Evolutionary conservation across 2,329 filamentous ascomycete species (phyloP), one percentile per base, ranked within the genome.

Genomic region (Fusarium domesticum): DNA sequence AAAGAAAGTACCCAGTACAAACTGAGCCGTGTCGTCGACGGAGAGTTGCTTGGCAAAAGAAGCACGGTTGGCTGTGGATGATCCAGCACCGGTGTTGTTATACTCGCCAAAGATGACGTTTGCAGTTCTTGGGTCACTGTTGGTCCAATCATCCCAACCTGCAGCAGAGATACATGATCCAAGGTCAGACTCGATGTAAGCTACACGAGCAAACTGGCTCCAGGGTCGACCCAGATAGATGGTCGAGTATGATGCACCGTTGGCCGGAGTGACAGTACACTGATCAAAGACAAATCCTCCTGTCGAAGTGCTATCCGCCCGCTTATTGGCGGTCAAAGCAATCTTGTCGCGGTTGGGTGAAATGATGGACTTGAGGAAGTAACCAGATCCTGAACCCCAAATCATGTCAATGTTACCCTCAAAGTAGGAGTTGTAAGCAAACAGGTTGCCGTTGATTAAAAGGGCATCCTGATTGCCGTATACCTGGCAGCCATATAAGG

Each of bases 391-490:
- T 18, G 63, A 59, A 8, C 71, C 71, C 54, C 66, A 64, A 6
- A 64, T 73, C 62, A 73, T 71, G 40, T 76, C 73, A 20, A 73
- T 75, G 2, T 70, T 73, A n/a, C 73, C 73, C 41, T 69, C 64
- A 31, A 76, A 69, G 37, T 70, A 60, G 37, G 66, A 70, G 14
- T 61, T 59, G 17, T 67, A 67, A 45, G 75, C 76, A 31, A 77
- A 67, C 48, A 78, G 70, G 37, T 66, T 65, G 4, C 74, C 73
- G 18, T 58, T 66, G 14, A 72, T 71, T n/a, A 76, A 59, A 2
- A 77, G 56, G 3, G 74, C 76, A 51, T 77, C 74, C 50, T 77
- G 73, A 55, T 69, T 77, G 0, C 74, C 74, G 18, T 64, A 66
- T 17, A 76, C 64, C 7, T 65, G 59, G 48, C 70, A 69, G 12